Evolutionary conservation across 805 yeast genomes (phyloP).

Genomic region (Scheffersomyces stipitis): DNA sequence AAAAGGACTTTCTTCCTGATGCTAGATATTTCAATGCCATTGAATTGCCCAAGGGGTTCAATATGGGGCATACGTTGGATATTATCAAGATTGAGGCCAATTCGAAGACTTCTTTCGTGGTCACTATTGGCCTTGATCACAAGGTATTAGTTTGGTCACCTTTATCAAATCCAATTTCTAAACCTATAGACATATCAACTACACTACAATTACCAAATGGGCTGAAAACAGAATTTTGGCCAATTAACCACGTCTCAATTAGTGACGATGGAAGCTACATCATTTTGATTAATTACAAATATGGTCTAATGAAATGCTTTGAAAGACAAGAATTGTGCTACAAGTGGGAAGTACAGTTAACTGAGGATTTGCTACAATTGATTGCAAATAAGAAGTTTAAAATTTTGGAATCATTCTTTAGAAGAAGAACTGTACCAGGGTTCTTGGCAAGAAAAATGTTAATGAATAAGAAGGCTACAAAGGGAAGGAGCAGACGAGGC

Average conservation of each 20-base stretch:
- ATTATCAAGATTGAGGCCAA: slow-evolving; percentile 61
- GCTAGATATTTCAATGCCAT: slow-evolving; percentile 28
- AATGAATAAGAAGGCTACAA: slow-evolving; percentile 14
- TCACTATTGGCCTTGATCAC: slow-evolving; percentile 74
- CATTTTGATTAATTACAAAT: slow-evolving; percentile 50
- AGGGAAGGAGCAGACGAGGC: slow-evolving; percentile 26
- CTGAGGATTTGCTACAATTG: slow-evolving; percentile 26
- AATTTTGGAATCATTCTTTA: slow-evolving; percentile 60
- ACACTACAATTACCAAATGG: slow-evolving; percentile 38
- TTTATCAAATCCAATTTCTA: slow-evolving; percentile 20
- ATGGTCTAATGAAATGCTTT: slow-evolving; percentile 59
- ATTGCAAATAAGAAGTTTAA: slow-evolving; percentile 21
- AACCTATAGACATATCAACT: slow-evolving; percentile 36
- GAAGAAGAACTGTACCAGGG: slow-evolving; percentile 54
- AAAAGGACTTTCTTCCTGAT: slow-evolving; percentile 7
- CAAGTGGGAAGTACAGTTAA: slow-evolving; percentile 53
- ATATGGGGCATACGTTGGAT: slow-evolving; percentile 61
- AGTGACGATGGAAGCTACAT: slow-evolving; percentile 60
- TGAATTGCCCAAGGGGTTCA: slow-evolving; percentile 26
- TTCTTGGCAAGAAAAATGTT: slow-evolving; percentile 36
- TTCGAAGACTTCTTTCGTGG: slow-evolving; percentile 57
- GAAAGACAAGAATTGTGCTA: slow-evolving; percentile 54
- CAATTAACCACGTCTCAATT: slow-evolving; percentile 56
- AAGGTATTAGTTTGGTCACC: slow-evolving; percentile 75
- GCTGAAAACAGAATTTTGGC: slow-evolving; percentile 48